A percentile compares a stretch with the other conserved stretches of the same genome.
Conservation (phyloP, 441 rosid genomes). For the Pelargonium citronellum region DNA sequence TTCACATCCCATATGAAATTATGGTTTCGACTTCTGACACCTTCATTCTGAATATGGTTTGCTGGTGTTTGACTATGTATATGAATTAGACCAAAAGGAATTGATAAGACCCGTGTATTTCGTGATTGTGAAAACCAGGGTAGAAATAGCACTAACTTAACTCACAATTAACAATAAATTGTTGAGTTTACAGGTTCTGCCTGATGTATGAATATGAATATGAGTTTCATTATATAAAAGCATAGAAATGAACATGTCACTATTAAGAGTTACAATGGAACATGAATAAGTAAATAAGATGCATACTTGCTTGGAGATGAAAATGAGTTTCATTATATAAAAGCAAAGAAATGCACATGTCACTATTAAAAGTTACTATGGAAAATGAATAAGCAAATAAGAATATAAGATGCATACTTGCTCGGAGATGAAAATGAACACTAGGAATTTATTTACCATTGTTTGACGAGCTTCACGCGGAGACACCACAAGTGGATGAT, state of each 20-base stretch:
- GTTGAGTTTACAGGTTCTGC: background rate
- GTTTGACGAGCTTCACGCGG: constrained; percentile 77
- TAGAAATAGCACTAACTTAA: background rate
- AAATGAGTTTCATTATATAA: background rate
- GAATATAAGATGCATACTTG: no score
- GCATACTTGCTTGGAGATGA: background rate
- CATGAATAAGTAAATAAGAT: background rate
- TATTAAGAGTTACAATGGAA: background rate
- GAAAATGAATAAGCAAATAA: background rate
- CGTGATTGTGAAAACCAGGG: background rate
- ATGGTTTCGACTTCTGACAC: background rate
- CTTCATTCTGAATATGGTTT: background rate
- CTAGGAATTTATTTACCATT: constrained; percentile 35
- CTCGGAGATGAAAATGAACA: background rate
- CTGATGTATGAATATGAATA: background rate
- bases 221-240: background rate
- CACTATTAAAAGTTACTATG: background rate
- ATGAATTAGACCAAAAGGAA: background rate
- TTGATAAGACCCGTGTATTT: background rate
- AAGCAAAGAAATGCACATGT: background rate
- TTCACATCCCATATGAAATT: background rate
- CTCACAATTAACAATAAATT: background rate
- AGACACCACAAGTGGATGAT: constrained; percentile 56
- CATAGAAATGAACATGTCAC: background rate
- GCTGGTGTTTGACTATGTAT: background rate